Percentiles rank a stretch among this genome's conserved stretches.
Evolutionary conservation across 805 yeast genomes (phyloP).

Genomic region (Limtongia smithiae): DNA sequence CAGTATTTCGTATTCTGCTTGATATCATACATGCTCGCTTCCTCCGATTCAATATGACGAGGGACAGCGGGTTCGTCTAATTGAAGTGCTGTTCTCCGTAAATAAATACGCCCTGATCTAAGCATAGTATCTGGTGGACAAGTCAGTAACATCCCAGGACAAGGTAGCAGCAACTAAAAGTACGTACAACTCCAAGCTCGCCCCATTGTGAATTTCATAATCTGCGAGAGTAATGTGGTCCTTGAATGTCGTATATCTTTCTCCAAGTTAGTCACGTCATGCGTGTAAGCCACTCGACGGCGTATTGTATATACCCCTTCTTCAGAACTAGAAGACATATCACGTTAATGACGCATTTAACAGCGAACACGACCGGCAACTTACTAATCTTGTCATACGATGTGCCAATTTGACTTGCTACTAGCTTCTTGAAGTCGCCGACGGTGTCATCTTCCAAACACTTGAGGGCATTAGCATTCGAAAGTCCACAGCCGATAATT

Average conservation of each 20-base stretch:
- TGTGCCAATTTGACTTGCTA: constrained; percentile 81
- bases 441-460: constrained; percentile 80
- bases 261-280: background rate
- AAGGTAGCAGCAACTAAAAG: too few relatives aligned
- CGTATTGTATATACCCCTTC: constrained; percentile 50
- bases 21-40: too few relatives aligned
- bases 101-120: background rate
- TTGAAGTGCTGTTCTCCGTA: too few relatives aligned
- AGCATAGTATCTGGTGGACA: constrained; percentile 2
- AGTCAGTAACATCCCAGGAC: too few relatives aligned
- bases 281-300: background rate
- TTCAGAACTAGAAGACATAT: constrained; percentile 51
- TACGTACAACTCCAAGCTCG: constrained; percentile 73
- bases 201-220: constrained; percentile 88
- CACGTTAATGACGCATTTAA: background rate
- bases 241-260: constrained; percentile 62
- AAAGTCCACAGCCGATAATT: too few relatives aligned
- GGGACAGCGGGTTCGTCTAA: too few relatives aligned
- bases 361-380: constrained; percentile 6
- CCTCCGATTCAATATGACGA: too few relatives aligned
- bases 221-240: constrained; percentile 92
- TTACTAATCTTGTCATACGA: constrained; percentile 50
- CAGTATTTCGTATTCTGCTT: too few relatives aligned
- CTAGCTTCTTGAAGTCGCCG: constrained; percentile 83
- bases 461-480: too few relatives aligned